Percentiles rank a stretch among this genome's conserved stretches.
phyloP scores from a whole-genome alignment of 345 rosid species.

The Moricandia moricandioides region DNA sequence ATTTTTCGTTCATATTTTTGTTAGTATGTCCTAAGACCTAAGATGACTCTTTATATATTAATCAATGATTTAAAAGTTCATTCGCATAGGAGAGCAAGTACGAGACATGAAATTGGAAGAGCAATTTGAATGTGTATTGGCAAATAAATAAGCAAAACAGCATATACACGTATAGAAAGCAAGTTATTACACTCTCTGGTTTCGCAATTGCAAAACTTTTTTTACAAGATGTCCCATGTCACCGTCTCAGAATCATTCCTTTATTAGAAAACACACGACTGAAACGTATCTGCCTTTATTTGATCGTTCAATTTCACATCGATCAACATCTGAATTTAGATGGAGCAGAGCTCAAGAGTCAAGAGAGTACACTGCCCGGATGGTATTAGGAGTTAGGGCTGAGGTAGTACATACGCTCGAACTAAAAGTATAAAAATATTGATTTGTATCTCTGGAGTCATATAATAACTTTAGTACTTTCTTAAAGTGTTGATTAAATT shows the following conservation, averaged over 20 bases:
- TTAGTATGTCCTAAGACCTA: background rate
- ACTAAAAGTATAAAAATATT: too few relatives aligned
- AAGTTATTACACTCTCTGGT: background rate
- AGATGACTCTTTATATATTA: background rate
- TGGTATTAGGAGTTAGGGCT: too few relatives aligned
- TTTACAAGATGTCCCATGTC: background rate
- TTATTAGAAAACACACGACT: background rate
- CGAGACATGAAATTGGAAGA: background rate
- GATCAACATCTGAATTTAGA: background rate
- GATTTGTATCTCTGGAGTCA: too few relatives aligned
- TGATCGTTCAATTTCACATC: background rate
- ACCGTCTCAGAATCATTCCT: background rate
- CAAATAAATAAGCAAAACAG: background rate
- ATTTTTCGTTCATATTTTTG: background rate
- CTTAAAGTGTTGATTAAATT: too few relatives aligned
- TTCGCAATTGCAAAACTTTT: background rate
- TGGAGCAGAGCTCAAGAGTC: too few relatives aligned
- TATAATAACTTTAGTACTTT: too few relatives aligned
- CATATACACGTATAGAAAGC: background rate
- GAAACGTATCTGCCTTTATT: background rate
- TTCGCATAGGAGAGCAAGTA: background rate
- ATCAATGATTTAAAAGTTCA: background rate
- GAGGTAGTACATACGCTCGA: too few relatives aligned
- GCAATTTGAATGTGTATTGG: background rate
- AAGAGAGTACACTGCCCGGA: too few relatives aligned